These are phyloP conservation scores for Chaetomiaceae sp. DNA, from an alignment of 2,329 filamentous ascomycete genomes.

Conservation along the genomic window DNA sequence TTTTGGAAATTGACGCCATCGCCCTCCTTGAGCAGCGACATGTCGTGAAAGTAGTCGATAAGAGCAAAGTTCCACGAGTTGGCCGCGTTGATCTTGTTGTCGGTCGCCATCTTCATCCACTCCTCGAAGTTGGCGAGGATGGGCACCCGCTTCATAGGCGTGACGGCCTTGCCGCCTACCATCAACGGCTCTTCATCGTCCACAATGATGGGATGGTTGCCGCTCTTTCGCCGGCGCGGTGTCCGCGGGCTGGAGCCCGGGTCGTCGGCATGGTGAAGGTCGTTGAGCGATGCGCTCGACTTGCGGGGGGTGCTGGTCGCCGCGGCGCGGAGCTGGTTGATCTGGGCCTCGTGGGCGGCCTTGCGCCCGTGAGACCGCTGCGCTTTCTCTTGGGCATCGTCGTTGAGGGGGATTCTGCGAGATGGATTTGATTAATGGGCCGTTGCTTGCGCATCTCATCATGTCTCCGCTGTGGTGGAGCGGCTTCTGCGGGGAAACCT, in stretches of 20 bases:
- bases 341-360: constrained; percentile 82
- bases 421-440: not conserved
- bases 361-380: constrained; percentile 82
- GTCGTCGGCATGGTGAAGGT: constrained; percentile 51
- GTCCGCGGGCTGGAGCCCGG: constrained; percentile 55
- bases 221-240: constrained; percentile 39
- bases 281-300: constrained; percentile 54
- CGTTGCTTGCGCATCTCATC: not conserved
- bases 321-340: constrained; percentile 84
- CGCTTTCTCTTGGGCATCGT: constrained; percentile 89
- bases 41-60: constrained; percentile 99
- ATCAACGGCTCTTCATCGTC: constrained; percentile 54
- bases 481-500: not conserved
- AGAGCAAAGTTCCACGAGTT: constrained; percentile 99
- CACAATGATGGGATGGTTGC: constrained; percentile 35
- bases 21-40: constrained; percentile 93
- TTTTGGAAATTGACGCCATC: constrained; percentile 98
- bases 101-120: constrained; percentile 99
- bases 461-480: not conserved
- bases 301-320: constrained; percentile 66
- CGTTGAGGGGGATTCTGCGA: constrained; percentile 84
- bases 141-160: constrained; percentile 92
- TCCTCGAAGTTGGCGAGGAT: constrained; percentile 98
- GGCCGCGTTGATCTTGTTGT: constrained; percentile 97
- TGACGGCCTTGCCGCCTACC: constrained; percentile 72